These are phyloP conservation scores for Epicoccum nigrum DNA, from an alignment of 2,329 filamentous ascomycete genomes.

Conservation along the genomic window DNA sequence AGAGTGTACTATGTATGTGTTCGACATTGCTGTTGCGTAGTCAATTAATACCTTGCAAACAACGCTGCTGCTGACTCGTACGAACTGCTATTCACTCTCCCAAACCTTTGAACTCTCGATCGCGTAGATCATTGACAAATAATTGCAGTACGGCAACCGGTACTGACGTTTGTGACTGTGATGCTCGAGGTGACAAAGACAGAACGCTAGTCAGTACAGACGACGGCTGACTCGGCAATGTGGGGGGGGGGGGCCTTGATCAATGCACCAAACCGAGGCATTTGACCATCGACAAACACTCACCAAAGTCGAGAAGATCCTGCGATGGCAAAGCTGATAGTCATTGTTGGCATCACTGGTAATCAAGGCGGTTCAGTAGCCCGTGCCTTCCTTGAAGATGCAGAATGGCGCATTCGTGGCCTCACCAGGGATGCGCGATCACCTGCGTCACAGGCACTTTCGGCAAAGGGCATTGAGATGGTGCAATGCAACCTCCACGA, in stretches of 20 bases:
- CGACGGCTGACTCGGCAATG: not conserved
- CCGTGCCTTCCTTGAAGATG: constrained; percentile 48
- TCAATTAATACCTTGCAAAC: too few species aligned
- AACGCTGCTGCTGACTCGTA: too few species aligned
- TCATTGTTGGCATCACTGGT: constrained; percentile 36
- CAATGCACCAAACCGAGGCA: not conserved
- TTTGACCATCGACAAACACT: not conserved
- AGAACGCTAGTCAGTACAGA: not conserved
- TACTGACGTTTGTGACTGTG: too few species aligned
- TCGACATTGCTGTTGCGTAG: too few species aligned
- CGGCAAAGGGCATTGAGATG: constrained; percentile 47
- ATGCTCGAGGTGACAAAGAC: too few species aligned
- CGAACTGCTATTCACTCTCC: too few species aligned
- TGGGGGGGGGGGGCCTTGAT: not conserved
- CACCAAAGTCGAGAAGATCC: not conserved
- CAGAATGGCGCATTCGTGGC: constrained; percentile 57
- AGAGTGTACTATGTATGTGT: too few species aligned
- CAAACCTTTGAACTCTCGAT: too few species aligned
- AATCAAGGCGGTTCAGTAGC: constrained; percentile 35
- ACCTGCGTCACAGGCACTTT: constrained; percentile 26
- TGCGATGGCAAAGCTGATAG: constrained; percentile 34
- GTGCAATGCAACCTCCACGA: constrained; percentile 46
- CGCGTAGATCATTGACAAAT: too few species aligned
- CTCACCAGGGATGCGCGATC: constrained; percentile 49
- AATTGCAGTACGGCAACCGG: too few species aligned